Percentiles rank a stretch among this genome's conserved stretches.
These are phyloP conservation scores for Suillus ampliporus DNA, from an alignment of 768 basidiomycete species.

Conservation along the genomic window DNA sequence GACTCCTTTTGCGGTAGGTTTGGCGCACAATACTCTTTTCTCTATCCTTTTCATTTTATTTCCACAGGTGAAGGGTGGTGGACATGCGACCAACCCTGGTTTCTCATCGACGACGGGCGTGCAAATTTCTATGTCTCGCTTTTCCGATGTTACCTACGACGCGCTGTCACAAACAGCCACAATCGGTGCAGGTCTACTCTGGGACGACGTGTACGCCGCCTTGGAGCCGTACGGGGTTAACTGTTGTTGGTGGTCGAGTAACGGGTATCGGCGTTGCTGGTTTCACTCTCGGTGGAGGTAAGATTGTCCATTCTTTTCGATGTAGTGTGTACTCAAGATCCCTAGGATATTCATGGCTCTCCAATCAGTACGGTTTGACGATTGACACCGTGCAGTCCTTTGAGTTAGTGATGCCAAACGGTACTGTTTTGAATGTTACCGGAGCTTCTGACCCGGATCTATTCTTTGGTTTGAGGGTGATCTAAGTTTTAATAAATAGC, in stretches of 20 bases:
- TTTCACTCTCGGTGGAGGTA: slow-evolving; percentile 58
- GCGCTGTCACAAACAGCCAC: slow-evolving; percentile 41
- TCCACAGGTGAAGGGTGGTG: slow-evolving; percentile 62
- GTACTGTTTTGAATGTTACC: slow-evolving; percentile 43
- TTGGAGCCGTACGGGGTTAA: slow-evolving; percentile 53
- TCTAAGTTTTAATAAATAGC: neutral
- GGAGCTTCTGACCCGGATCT: slow-evolving; percentile 37
- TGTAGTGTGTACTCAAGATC: slow-evolving; percentile 22
- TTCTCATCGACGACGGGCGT: slow-evolving; percentile 64
- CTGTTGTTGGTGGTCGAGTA: slow-evolving; percentile 62
- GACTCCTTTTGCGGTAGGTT: slow-evolving; percentile 33
- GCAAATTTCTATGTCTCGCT: slow-evolving; percentile 57
- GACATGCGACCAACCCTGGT: slow-evolving; percentile 56
- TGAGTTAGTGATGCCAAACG: slow-evolving; percentile 62
- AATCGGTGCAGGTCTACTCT: slow-evolving; percentile 55
- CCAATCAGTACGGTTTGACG: slow-evolving; percentile 62
- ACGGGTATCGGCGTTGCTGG: slow-evolving; percentile 62
- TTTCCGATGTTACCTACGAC: slow-evolving; percentile 50
- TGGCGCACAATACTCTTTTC: neutral
- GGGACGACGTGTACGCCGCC: slow-evolving; percentile 66
- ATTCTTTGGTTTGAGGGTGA: slow-evolving; percentile 45
- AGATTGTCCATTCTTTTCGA: slow-evolving; percentile 25
- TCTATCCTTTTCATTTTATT: slow-evolving; percentile 29
- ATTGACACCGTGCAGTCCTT: slow-evolving; percentile 55
- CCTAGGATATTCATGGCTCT: slow-evolving; percentile 62